A percentile compares a stretch with the other conserved stretches of the same genome.
phyloP scores from a whole-genome alignment of 768 basidiomycete species.

The Mycena crocata region DNA sequence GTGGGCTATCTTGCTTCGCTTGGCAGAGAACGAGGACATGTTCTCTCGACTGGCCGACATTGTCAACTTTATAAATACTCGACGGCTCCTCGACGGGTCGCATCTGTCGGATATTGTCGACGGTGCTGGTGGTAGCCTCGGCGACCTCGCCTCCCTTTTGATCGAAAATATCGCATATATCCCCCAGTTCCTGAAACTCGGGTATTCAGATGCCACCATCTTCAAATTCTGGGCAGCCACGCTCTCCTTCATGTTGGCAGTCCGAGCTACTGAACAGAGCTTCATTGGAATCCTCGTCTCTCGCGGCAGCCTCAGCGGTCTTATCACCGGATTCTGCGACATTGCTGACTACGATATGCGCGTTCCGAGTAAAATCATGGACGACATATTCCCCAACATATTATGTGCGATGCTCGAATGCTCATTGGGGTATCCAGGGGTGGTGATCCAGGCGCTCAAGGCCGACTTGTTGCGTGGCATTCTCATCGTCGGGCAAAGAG shows the following conservation, averaged over 20 bases:
- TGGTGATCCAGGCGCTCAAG: background rate
- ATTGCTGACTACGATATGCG: background rate
- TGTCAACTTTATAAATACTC: background rate
- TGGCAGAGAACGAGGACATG: background rate
- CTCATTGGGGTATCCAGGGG: background rate
- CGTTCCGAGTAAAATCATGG: too few species aligned
- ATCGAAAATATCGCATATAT: background rate
- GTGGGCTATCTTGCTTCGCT: background rate
- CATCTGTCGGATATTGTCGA: background rate
- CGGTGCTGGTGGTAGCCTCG: background rate
- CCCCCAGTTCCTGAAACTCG: background rate
- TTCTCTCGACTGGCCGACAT: background rate
- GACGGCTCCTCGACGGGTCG: background rate
- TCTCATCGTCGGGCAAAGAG: background rate
- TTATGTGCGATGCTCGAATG: background rate
- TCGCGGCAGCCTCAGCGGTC: background rate
- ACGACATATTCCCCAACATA: background rate
- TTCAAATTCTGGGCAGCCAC: background rate
- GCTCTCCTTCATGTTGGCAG: background rate
- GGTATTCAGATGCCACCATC: background rate
- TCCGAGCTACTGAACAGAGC: background rate
- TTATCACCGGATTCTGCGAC: background rate
- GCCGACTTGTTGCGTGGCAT: background rate
- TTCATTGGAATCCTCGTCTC: background rate
- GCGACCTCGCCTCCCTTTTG: background rate